phyloP scores from a whole-genome alignment of 2,329 filamentous ascomycete species.

The Scedosporium minutisporum region DNA sequence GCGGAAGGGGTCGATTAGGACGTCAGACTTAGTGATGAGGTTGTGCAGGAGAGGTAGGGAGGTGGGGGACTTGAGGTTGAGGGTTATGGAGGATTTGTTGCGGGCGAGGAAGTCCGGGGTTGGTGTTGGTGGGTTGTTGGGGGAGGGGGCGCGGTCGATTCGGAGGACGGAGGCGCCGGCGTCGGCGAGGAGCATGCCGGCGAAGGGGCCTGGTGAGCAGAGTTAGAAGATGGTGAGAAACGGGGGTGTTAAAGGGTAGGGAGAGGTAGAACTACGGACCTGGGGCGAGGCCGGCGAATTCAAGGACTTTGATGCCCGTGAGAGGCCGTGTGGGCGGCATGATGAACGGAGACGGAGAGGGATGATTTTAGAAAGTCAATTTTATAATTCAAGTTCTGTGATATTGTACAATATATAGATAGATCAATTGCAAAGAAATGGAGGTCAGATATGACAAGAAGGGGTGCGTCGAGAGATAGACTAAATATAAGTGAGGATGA shows the following conservation, averaged over 20 bases:
- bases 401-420: too few species aligned
- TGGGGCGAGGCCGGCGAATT: slow-evolving; percentile 53
- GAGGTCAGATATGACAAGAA: background rate
- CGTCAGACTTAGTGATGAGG: slow-evolving; percentile 56
- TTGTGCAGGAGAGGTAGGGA: slow-evolving; percentile 58
- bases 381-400: background rate
- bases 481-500: too few species aligned
- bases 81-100: slow-evolving; percentile 68
- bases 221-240: background rate
- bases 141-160: slow-evolving; percentile 57
- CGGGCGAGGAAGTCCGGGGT: slow-evolving; percentile 63
- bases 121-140: slow-evolving; percentile 29
- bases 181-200: slow-evolving; percentile 80
- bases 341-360: background rate
- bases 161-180: slow-evolving; percentile 82
- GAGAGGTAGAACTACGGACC: slow-evolving; percentile 27
- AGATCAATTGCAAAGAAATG: background rate
- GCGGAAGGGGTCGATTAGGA: slow-evolving; percentile 88
- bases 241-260: background rate
- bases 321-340: slow-evolving; percentile 2
- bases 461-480: background rate
- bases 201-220: slow-evolving; percentile 60
- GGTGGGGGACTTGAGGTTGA: slow-evolving; percentile 62
- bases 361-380: background rate
- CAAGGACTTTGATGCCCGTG: slow-evolving; percentile 45